phyloP scores from a whole-genome alignment of 352 stramenopile genomes.

The Phytophthora hybrid region DNA sequence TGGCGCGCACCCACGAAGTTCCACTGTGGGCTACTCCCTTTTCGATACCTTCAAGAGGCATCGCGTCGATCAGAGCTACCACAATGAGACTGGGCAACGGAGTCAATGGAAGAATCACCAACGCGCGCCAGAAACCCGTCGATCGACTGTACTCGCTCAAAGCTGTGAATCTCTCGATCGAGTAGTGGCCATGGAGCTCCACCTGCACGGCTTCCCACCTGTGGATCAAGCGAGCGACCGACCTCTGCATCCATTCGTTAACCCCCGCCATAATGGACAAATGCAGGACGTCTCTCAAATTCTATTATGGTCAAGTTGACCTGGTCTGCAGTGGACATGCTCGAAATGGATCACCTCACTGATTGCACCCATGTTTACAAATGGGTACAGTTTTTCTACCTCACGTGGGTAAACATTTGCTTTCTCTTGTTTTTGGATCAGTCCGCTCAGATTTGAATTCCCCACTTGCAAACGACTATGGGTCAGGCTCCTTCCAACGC shows the following conservation, averaged over 20 bases:
- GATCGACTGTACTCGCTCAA: constrained; percentile 23
- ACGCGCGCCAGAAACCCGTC: constrained; percentile 9
- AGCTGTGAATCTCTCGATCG: constrained; percentile 12
- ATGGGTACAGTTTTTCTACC: not conserved
- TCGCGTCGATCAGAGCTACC: constrained; percentile 25
- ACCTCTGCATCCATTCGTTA: constrained; percentile 3
- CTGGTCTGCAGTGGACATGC: too few species aligned
- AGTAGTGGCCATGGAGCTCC: constrained; percentile 33
- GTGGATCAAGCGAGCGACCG: constrained; percentile 14
- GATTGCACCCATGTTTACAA: not conserved
- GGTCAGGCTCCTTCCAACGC: constrained; percentile 36
- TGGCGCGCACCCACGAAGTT: constrained; percentile 15
- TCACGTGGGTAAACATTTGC: constrained; percentile 19
- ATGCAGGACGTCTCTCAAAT: not conserved
- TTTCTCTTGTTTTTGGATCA: not conserved
- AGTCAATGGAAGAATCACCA: constrained; percentile 10
- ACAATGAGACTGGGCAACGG: constrained; percentile 24
- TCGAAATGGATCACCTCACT: too few species aligned
- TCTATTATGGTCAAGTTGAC: not conserved
- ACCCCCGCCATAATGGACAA: not conserved
- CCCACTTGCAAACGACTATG: constrained; percentile 17
- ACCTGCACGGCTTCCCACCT: constrained; percentile 38
- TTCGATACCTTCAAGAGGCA: constrained; percentile 20
- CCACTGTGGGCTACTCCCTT: constrained; percentile 13
- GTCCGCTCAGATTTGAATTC: constrained; percentile 20